phyloP scores from a whole-genome alignment of 176 grass and related monocot species.

The Carex pumila region DNA sequence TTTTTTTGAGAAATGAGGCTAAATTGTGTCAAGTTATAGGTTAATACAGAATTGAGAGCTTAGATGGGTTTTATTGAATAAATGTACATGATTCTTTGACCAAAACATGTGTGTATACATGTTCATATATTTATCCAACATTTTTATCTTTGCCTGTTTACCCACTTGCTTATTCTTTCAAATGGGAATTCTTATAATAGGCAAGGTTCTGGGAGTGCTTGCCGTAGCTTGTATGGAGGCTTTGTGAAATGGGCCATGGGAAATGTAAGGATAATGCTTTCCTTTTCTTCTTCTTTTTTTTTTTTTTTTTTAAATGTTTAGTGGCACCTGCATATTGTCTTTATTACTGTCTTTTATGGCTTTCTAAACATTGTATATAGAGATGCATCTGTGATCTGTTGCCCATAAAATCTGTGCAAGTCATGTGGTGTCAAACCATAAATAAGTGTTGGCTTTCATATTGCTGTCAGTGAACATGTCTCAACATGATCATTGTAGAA shows the following conservation, averaged over 20 bases:
- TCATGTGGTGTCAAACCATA: not conserved
- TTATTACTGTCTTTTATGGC: not conserved
- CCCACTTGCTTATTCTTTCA: slow-evolving; percentile 7
- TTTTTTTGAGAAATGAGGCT: not conserved
- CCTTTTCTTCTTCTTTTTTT: not conserved
- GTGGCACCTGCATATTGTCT: not conserved
- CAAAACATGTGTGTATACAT: not conserved
- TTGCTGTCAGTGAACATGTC: not conserved
- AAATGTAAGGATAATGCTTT: slow-evolving; percentile 40
- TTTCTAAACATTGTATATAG: not conserved
- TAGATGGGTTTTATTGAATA: not conserved
- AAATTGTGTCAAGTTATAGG: not conserved
- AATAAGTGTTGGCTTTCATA: not conserved
- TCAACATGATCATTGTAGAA: not conserved
- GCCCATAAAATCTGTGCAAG: not conserved
- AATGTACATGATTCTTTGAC: not conserved
- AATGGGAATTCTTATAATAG: slow-evolving; percentile 33
- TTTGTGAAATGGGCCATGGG: slow-evolving; percentile 99
- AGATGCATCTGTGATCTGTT: not conserved
- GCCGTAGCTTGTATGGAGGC: slow-evolving; percentile 85
- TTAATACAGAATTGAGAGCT: not conserved
- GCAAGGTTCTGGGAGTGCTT: slow-evolving; percentile 94
- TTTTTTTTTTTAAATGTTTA: not conserved
- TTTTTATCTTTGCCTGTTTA: not conserved
- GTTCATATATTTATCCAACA: not conserved